Evolutionary conservation across 2,329 filamentous ascomycete species (phyloP).

Genomic region (Colletotrichum tabaci): DNA sequence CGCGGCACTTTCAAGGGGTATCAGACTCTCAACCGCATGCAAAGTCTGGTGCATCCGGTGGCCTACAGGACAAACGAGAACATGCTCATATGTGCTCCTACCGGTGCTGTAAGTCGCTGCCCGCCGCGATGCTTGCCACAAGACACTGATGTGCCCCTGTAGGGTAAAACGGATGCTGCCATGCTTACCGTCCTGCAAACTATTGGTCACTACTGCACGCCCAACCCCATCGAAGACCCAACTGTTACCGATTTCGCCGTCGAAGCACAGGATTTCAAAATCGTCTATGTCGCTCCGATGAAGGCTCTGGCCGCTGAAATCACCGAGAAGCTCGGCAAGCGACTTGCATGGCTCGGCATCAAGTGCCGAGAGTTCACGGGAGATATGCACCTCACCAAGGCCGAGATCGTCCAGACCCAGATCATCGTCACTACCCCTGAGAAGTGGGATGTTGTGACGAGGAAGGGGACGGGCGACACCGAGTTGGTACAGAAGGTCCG

Average conservation of each 20-base stretch:
- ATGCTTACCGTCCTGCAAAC: conserved; percentile 96
- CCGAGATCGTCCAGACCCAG: conserved; percentile 95
- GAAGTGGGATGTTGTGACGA: conserved; percentile 99
- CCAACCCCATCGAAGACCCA: conserved; percentile 83
- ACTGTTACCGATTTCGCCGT: conserved; percentile 85
- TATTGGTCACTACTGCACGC: conserved; percentile 86
- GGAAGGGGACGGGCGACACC: conserved; percentile 97
- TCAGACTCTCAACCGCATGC: conserved; percentile 95
- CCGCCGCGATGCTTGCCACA: neutral
- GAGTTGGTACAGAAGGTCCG: conserved; percentile 98
- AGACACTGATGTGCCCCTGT: conserved; percentile 35
- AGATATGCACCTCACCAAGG: conserved; percentile 98
- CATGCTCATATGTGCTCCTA: conserved; percentile 98
- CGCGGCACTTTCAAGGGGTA: conserved; percentile 94
- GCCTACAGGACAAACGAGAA: conserved; percentile 98
- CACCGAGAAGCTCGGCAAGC: conserved; percentile 92
- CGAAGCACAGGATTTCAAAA: conserved; percentile 92
- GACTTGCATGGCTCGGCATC: conserved; percentile 93
- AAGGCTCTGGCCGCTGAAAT: conserved; percentile 97
- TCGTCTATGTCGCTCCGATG: conserved; percentile 99
- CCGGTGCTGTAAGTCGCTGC: conserved; percentile 79
- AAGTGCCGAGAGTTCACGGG: conserved; percentile 95
- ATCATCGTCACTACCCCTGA: conserved; percentile 99
- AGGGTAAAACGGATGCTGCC: conserved; percentile 97
- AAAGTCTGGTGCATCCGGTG: conserved; percentile 94